Evolutionary conservation across 768 basidiomycete genomes (phyloP), one percentile per base, ranked within the genome.

Genomic region (Mycena albidolilacea): DNA sequence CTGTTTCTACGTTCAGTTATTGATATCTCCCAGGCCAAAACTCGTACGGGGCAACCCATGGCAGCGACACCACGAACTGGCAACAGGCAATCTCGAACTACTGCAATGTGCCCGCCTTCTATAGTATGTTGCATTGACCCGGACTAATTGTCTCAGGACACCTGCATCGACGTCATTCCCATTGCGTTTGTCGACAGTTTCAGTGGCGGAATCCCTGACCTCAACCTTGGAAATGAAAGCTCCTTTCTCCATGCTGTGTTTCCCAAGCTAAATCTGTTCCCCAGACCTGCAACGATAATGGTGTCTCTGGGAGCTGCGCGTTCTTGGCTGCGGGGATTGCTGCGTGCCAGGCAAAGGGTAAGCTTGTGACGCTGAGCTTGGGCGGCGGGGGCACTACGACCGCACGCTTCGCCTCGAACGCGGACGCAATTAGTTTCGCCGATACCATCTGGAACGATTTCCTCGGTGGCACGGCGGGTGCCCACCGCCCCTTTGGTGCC

Each of bases 401-500:
- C 30, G 30, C 30, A 3, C 30, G 21, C 54, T 55, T 55, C 23
- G 23, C 23, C 30, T 30, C 23, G 23, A 12, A 23, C 54, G 0
- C 54, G 23, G 54, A 9, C 23, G 54, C 54, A 55, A 35, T 7
- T 11, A 55, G 2, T 55, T 55, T 55, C 30, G 54, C 54, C 23
- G 10, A 21, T 21, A 55, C 54, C 21, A 55, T 55, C 30, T 55
- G 54, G 54, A 55, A 55, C 23, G 21, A 11, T 2, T 55, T 55
- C 54, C 54, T 55, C 11, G 54, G 54, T 30, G 54, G 54, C 0
- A 35, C 54, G 4, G 35, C 54, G 54, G 23, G 23, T 55, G 8
- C 54, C 54, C 54, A 55, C 54, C 54, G 54, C 23, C 54, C 54
- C 12, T 55, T 55, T 55, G 54, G 54, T 55, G 21, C 54, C 6